Conservation (phyloP, 2,329 filamentous ascomycete species). For the Colletotrichum scovillei region DNA sequence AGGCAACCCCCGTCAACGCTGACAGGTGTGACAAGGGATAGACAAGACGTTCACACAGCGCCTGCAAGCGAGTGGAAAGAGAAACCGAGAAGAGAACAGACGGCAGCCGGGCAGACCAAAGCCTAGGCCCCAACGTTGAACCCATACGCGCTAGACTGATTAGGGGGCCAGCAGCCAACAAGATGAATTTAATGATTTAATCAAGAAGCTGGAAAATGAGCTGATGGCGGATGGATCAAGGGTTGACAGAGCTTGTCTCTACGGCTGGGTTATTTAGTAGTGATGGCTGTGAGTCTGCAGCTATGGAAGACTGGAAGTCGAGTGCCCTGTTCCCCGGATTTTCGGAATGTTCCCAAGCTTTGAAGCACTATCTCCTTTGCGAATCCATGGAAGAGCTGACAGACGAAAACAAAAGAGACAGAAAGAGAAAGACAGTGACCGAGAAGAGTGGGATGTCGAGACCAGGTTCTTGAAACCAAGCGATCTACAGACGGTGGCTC, state of each 20-base stretch:
- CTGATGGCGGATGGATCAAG: background rate
- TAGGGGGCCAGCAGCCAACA: background rate
- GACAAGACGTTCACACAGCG: background rate
- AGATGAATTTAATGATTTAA: background rate
- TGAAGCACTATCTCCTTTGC: too few relatives aligned
- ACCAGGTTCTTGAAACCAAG: background rate
- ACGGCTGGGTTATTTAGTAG: background rate
- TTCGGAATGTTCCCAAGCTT: background rate
- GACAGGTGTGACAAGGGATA: background rate
- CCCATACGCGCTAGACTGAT: background rate
- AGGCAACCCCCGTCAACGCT: background rate
- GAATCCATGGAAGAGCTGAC: background rate
- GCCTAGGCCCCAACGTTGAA: background rate
- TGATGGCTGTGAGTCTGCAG: background rate
- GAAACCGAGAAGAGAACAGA: background rate
- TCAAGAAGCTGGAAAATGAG: background rate
- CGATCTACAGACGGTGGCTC: background rate
- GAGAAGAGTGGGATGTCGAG: background rate
- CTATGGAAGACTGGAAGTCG: background rate
- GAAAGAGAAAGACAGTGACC: background rate
- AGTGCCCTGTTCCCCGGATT: constrained; percentile 1
- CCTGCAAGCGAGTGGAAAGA: background rate
- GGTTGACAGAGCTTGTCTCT: background rate
- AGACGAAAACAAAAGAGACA: background rate
- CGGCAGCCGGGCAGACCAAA: background rate